These are phyloP conservation scores for Bocquillonia castaneifolia DNA, from an alignment of 441 rosid species.

Conservation along the genomic window DNA sequence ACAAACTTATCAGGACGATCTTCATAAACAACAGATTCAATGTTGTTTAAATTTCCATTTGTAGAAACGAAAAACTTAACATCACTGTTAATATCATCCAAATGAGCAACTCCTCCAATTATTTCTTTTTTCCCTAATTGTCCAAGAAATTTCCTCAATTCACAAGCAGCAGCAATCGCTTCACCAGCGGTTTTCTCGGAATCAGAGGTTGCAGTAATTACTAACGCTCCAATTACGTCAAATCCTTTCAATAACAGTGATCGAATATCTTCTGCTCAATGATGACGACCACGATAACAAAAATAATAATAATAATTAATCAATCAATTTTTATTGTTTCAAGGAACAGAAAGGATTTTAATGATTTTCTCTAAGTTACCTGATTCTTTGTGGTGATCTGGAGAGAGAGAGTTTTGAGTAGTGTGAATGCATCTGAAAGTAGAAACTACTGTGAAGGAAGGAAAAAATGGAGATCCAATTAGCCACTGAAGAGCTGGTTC, in stretches of 20 bases:
- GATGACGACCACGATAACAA: background rate
- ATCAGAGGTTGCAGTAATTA: slow-evolving; percentile 43
- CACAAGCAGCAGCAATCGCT: slow-evolving; percentile 50
- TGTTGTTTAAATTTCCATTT: slow-evolving; percentile 29
- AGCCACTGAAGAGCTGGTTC: slow-evolving; percentile 76
- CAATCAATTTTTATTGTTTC: background rate
- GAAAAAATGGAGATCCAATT: slow-evolving; percentile 69
- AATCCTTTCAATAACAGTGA: slow-evolving; percentile 66
- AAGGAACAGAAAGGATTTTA: background rate
- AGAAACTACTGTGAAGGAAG: slow-evolving; percentile 67
- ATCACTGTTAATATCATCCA: slow-evolving; percentile 33
- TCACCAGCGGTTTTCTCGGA: slow-evolving; percentile 40
- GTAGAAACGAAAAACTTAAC: slow-evolving; percentile 50
- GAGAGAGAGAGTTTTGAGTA: slow-evolving; percentile 27
- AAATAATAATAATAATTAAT: background rate
- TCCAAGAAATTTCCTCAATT: slow-evolving; percentile 44
- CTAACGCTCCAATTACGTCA: slow-evolving; percentile 63
- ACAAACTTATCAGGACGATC: slow-evolving; percentile 50
- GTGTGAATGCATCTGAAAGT: slow-evolving; percentile 63
- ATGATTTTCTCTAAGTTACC: slow-evolving; percentile 32
- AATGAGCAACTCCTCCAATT: slow-evolving; percentile 60
- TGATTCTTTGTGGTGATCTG: slow-evolving; percentile 63
- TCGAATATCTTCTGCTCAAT: slow-evolving; percentile 59
- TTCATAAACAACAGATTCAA: slow-evolving; percentile 54
- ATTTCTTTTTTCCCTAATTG: slow-evolving; percentile 29